Evolutionary conservation across 2,329 filamentous ascomycete species (phyloP).

Genomic region (Ophiostoma sp.): DNA sequence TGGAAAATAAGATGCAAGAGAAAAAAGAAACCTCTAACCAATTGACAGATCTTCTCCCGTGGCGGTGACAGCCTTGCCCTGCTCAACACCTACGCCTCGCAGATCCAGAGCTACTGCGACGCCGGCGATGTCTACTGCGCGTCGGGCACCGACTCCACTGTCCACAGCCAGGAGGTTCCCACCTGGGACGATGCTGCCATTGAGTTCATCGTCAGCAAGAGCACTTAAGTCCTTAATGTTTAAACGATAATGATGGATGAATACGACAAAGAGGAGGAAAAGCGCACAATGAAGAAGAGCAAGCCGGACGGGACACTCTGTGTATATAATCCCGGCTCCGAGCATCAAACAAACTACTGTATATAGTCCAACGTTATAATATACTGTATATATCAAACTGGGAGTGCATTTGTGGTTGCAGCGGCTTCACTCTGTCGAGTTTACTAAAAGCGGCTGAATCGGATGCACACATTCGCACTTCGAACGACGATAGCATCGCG

Average conservation of each 20-base stretch:
- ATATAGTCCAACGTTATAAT: neutral
- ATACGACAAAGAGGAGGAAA: neutral
- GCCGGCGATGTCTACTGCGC: slow-evolving; percentile 32
- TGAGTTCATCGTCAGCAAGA: slow-evolving; percentile 15
- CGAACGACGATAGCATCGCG: neutral
- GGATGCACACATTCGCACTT: neutral
- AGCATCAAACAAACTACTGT: neutral
- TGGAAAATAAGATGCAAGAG: neutral
- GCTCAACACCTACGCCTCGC: slow-evolving; percentile 28
- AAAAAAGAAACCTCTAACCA: neutral
- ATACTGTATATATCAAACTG: neutral
- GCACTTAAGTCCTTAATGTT: slow-evolving; percentile 6
- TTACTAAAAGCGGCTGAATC: too few species aligned
- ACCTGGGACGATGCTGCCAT: slow-evolving; percentile 16
- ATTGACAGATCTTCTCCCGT: slow-evolving; percentile 28
- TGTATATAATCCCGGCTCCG: neutral
- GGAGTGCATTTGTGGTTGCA: neutral
- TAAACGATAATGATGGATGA: neutral
- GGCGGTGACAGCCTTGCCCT: slow-evolving; percentile 22
- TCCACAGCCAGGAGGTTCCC: slow-evolving; percentile 26
- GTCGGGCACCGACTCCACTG: slow-evolving; percentile 24
- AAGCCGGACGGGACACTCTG: neutral
- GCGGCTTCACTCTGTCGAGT: too few species aligned
- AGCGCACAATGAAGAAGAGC: neutral
- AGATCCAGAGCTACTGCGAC: slow-evolving; percentile 31